Evolutionary conservation across 441 rosid genomes (phyloP).

Genomic region (Manihot esculenta): DNA sequence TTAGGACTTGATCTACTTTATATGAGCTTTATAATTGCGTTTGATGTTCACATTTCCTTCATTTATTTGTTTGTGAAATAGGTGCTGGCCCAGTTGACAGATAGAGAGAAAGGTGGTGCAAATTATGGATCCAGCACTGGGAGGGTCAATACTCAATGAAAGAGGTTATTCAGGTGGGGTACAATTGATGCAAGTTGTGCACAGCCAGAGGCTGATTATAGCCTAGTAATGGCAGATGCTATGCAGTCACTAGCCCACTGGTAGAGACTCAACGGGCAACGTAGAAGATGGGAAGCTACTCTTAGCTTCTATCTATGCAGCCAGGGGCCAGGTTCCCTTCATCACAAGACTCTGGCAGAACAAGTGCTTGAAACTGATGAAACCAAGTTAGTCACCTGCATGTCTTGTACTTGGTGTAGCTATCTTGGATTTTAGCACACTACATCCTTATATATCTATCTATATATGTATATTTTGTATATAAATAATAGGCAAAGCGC

Average conservation of each 20-base stretch:
- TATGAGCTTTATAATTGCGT: background rate
- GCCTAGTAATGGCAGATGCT: conserved; percentile 96
- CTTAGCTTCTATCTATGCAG: conserved; percentile 44
- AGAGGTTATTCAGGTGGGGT: conserved; percentile 89
- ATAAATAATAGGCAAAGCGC: too few relatives aligned
- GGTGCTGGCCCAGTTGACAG: conserved; percentile 80
- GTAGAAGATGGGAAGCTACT: conserved; percentile 51
- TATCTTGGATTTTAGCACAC: background rate
- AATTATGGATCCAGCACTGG: conserved; percentile 87
- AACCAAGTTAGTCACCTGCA: conserved; percentile 7
- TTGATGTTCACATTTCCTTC: background rate
- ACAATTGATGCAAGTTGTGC: conserved; percentile 99
- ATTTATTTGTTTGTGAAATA: conserved; percentile 23
- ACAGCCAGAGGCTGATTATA: conserved; percentile 85
- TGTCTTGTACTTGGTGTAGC: background rate
- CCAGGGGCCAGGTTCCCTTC: conserved; percentile 55
- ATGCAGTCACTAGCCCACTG: conserved; percentile 82
- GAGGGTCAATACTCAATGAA: conserved; percentile 81
- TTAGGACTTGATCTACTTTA: background rate
- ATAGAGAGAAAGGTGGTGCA: conserved; percentile 74
- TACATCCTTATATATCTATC: too few relatives aligned
- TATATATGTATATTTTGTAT: too few relatives aligned
- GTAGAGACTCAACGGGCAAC: conserved; percentile 58
- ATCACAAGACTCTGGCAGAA: conserved; percentile 31
- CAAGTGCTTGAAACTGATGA: conserved; percentile 27